Percentiles rank a stretch among this genome's conserved stretches.
These are phyloP conservation scores for Areca catechu DNA, from an alignment of 176 grass and related monocot species.

Conservation along the genomic window DNA sequence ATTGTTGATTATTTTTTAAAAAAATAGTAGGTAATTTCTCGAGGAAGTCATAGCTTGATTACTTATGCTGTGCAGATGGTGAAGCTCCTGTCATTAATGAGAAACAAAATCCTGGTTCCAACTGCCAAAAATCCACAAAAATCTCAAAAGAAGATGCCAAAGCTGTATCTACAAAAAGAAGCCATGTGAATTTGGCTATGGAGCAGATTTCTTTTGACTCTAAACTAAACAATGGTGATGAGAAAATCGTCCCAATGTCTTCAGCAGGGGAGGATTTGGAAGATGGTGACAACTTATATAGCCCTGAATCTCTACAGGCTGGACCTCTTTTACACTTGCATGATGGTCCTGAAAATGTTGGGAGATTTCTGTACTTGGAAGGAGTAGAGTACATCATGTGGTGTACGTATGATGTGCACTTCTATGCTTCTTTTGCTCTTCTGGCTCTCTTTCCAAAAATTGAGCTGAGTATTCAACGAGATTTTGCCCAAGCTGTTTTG, in stretches of 20 bases:
- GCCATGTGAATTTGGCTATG: background rate
- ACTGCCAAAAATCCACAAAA: conserved; percentile 15
- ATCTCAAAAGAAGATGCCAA: conserved; percentile 12
- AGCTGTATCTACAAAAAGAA: background rate
- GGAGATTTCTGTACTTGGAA: conserved; percentile 89
- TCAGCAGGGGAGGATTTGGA: conserved; percentile 22
- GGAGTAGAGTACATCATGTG: conserved; percentile 98
- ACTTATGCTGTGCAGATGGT: conserved; percentile 40
- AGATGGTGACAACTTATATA: conserved; percentile 9
- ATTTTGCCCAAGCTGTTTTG: conserved; percentile 87
- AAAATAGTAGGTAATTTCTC: too few species aligned
- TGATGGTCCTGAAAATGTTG: conserved; percentile 67
- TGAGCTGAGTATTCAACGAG: conserved; percentile 81
- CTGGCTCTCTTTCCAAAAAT: conserved; percentile 91
- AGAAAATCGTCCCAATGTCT: conserved; percentile 23
- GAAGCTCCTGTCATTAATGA: conserved; percentile 53
- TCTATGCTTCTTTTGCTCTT: conserved; percentile 95
- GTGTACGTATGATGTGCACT: conserved; percentile 94
- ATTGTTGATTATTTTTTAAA: too few species aligned
- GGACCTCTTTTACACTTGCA: conserved; percentile 18
- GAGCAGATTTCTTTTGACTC: conserved; percentile 8
- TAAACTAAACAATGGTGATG: conserved; percentile 10
- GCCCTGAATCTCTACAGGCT: conserved; percentile 22
- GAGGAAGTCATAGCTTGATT: too few species aligned
- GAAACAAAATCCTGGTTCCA: conserved; percentile 33